Evolutionary conservation across 1,284 basidiomycete genomes (phyloP).

Genomic region (Tilletia indica): DNA sequence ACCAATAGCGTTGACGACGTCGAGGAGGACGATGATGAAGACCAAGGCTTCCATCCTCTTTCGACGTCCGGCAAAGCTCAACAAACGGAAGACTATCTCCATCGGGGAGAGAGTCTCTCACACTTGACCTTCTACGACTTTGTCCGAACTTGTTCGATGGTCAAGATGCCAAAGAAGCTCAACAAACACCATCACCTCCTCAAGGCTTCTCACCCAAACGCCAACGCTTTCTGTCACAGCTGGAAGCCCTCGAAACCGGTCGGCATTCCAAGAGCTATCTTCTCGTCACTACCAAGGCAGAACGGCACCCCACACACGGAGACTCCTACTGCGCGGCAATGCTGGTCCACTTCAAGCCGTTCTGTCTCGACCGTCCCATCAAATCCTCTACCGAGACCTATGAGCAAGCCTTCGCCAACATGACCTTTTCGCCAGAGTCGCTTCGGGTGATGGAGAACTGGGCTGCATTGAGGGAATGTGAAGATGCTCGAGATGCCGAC

Average conservation of each 20-base stretch:
- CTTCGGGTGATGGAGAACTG: neutral
- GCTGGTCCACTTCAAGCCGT: neutral
- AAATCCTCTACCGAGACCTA: neutral
- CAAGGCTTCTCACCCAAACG: neutral
- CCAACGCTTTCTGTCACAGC: neutral
- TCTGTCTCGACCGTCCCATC: neutral
- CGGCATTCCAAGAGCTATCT: neutral
- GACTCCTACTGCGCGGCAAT: too few species aligned
- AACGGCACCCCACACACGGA: neutral
- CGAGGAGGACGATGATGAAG: neutral
- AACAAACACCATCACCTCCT: neutral
- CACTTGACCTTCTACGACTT: constrained; percentile 3
- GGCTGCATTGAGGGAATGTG: neutral
- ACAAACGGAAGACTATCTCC: neutral
- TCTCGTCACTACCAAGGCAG: neutral
- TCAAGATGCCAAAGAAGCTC: neutral
- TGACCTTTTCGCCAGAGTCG: neutral
- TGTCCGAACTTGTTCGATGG: neutral
- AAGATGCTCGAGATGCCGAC: neutral
- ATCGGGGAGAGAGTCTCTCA: neutral
- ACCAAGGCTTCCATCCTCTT: neutral
- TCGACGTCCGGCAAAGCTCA: neutral
- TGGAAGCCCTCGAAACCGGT: neutral
- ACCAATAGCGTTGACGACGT: too few species aligned
- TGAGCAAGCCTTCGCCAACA: neutral